These are phyloP conservation scores for Trifolium subterraneum DNA, from an alignment of 306 rosid genomes.

Conservation along the genomic window DNA sequence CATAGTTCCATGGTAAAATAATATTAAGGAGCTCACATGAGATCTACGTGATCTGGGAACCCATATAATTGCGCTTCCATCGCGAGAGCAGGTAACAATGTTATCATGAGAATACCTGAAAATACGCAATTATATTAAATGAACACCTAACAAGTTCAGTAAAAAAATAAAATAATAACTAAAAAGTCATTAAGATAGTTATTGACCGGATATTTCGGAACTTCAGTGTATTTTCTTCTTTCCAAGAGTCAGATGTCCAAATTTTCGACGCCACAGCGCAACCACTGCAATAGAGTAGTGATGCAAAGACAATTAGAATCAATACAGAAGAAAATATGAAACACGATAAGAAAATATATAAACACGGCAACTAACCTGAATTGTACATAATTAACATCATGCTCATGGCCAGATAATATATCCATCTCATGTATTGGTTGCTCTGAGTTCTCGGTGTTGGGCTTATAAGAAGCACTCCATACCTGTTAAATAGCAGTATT, in stretches of 20 bases:
- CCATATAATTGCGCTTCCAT: conserved; percentile 98
- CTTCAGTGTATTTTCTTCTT: conserved; percentile 71
- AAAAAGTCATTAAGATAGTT: conserved; percentile 33
- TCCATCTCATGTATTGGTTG: conserved; percentile 81
- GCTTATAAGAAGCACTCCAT: conserved; percentile 78
- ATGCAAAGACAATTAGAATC: conserved; percentile 38
- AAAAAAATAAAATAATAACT: background rate
- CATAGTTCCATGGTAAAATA: conserved; percentile 31
- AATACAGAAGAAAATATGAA: conserved; percentile 23
- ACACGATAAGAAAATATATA: conserved; percentile 23
- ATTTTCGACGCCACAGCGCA: conserved; percentile 77
- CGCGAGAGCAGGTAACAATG: conserved; percentile 95
- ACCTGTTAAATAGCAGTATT: conserved; percentile 63
- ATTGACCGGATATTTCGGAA: conserved; percentile 77
- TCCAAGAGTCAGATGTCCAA: conserved; percentile 60
- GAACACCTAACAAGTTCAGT: conserved; percentile 35
- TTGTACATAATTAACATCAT: conserved; percentile 91
- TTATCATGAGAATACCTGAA: conserved; percentile 88
- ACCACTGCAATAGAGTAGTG: conserved; percentile 63
- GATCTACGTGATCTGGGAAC: conserved; percentile 87
- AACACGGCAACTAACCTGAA: conserved; percentile 68
- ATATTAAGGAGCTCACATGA: conserved; percentile 68
- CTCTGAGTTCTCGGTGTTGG: conserved; percentile 60
- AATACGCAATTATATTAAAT: conserved; percentile 35
- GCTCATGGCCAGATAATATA: conserved; percentile 85